Percentiles rank a stretch among this genome's conserved stretches.
Conservation (phyloP, 805 yeast genomes). For the Cyberlindnera maclurae region DNA sequence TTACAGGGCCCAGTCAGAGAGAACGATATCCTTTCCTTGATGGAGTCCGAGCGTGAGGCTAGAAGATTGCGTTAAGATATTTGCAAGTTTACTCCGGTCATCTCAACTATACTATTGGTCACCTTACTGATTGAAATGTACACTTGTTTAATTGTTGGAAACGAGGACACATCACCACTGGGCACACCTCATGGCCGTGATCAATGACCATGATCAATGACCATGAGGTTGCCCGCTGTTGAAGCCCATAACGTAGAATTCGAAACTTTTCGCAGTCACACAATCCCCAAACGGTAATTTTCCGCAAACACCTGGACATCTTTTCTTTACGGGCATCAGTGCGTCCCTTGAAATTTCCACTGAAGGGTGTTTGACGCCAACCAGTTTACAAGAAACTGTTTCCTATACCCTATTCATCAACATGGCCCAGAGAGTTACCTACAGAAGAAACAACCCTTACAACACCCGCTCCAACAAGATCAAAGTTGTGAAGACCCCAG, state of each 20-base stretch:
- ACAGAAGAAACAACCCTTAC: slow-evolving; percentile 98
- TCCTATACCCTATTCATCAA: neutral
- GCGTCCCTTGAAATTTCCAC: neutral
- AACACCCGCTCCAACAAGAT: slow-evolving; percentile 99
- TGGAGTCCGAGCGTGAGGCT: slow-evolving; percentile 99
- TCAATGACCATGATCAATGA: too few relatives aligned
- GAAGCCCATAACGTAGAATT: neutral
- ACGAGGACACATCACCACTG: neutral
- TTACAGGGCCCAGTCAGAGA: slow-evolving; percentile 84
- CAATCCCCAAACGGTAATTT: neutral
- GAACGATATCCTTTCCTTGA: slow-evolving; percentile 96
- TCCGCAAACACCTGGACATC: slow-evolving; percentile 7
- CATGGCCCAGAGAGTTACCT: slow-evolving; percentile 99
- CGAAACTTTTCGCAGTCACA: slow-evolving; percentile 16
- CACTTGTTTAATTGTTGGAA: slow-evolving; percentile 18
- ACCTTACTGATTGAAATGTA: slow-evolving; percentile 22
- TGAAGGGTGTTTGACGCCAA: neutral
- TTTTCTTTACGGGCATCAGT: too few relatives aligned
- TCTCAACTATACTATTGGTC: slow-evolving; percentile 11
- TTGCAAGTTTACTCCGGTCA: slow-evolving; percentile 16
- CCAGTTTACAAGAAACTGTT: neutral
- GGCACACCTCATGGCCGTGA: too few relatives aligned
- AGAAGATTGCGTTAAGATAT: slow-evolving; percentile 74
- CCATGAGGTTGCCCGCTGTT: too few relatives aligned
- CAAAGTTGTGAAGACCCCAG: slow-evolving; percentile 99